phyloP scores from a whole-genome alignment of 495 filamentous ascomycete genomes.

The Margaritispora aquatica region DNA sequence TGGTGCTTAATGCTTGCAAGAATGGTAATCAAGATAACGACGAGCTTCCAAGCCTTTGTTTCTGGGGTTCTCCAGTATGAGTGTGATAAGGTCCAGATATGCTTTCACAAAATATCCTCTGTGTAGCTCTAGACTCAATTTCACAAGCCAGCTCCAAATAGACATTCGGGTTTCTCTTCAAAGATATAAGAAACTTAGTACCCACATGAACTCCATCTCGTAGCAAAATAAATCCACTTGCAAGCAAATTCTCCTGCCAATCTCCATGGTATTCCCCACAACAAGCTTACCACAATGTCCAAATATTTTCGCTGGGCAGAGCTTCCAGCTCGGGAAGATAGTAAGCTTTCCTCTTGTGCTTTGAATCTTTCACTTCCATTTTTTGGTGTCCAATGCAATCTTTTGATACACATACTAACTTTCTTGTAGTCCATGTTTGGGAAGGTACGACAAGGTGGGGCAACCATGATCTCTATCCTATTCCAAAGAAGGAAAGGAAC shows the following conservation, averaged over 20 bases:
- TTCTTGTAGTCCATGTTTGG: neutral
- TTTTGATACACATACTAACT: too few relatives aligned
- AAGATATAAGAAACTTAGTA: neutral
- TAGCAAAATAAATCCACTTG: neutral
- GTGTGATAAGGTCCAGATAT: too few relatives aligned
- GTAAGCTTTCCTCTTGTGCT: too few relatives aligned
- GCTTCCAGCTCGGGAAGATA: neutral
- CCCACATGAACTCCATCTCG: neutral
- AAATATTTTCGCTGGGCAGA: neutral
- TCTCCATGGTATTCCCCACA: neutral
- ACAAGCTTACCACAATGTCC: neutral
- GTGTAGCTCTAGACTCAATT: too few relatives aligned
- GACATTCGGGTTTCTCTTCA: neutral
- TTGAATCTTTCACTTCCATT: too few relatives aligned
- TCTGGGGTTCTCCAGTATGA: too few relatives aligned
- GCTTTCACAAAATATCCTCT: too few relatives aligned
- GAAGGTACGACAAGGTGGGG: neutral
- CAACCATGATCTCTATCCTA: neutral
- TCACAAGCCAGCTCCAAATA: neutral
- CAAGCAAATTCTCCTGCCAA: too few relatives aligned
- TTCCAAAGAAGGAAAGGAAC: neutral
- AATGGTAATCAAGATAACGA: neutral
- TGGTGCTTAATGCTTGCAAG: neutral
- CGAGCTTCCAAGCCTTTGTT: too few relatives aligned
- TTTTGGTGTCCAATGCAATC: too few relatives aligned